phyloP scores from a whole-genome alignment of 208 protist species.

The Endotrypanum monterogeii region DNA sequence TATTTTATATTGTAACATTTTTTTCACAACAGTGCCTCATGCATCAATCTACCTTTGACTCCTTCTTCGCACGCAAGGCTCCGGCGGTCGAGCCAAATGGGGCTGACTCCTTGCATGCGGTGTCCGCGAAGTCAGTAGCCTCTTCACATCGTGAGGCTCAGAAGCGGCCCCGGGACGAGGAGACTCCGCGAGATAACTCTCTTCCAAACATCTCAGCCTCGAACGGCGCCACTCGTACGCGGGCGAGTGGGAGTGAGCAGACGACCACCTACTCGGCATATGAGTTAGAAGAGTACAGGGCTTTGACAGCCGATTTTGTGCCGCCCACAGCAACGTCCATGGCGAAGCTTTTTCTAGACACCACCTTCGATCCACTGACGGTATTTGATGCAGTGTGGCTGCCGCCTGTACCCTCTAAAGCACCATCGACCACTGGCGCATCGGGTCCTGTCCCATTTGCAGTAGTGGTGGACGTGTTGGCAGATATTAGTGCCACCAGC shows the following conservation, averaged over 20 bases:
- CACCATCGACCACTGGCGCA: conserved; percentile 1
- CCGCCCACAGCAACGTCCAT: conserved; percentile 59
- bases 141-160: not conserved
- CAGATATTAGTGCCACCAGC: conserved; percentile 81
- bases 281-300: conserved; percentile 33
- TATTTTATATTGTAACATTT: not conserved
- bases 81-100: not conserved
- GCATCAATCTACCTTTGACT: conserved; percentile 30
- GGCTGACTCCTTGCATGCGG: not conserved
- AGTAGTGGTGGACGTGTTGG: conserved; percentile 74
- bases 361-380: conserved; percentile 41
- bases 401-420: conserved; percentile 8
- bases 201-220: not conserved
- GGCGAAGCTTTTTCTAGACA: conserved; percentile 76
- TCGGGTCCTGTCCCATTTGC: conserved; percentile 63
- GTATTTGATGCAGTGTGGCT: conserved; percentile 49
- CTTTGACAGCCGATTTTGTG: conserved; percentile 25
- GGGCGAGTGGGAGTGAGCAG: conserved; percentile 17
- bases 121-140: not conserved
- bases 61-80: conserved; percentile 23
- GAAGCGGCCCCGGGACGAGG: conserved; percentile 21
- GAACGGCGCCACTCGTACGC: not conserved
- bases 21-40: not conserved
- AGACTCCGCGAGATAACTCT: not conserved
- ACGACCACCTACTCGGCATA: conserved; percentile 21